Evolutionary conservation across 129 eudicot genomes (phyloP).

Genomic region (carrot (Daucus carota)): DNA sequence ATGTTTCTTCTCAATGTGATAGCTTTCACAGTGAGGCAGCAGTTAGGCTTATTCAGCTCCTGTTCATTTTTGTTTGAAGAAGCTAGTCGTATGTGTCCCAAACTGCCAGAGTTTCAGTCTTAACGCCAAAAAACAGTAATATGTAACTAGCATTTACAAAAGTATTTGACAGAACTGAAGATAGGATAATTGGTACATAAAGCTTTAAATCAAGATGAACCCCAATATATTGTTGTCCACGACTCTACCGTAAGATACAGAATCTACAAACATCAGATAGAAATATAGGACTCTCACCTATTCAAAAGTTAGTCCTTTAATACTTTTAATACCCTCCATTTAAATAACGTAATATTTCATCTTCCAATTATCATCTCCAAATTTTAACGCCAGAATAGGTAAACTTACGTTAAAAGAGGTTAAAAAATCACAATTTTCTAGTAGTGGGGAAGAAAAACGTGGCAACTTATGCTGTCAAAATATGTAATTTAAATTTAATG

Average conservation of each 20-base stretch:
- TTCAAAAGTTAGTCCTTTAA: not conserved
- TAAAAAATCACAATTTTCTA: not conserved
- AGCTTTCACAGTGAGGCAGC: not conserved
- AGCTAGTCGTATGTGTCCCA: not conserved
- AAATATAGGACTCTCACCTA: not conserved
- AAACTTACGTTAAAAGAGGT: not conserved
- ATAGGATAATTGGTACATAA: not conserved
- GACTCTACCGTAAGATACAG: not conserved
- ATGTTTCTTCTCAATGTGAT: not conserved
- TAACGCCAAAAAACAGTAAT: not conserved
- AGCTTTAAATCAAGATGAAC: not conserved
- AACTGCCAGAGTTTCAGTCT: not conserved
- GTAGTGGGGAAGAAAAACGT: not conserved
- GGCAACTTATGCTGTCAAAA: not conserved
- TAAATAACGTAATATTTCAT: too few species aligned
- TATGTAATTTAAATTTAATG: not conserved
- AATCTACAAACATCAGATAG: not conserved
- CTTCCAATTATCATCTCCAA: not conserved
- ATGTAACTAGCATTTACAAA: not conserved
- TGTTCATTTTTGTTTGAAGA: not conserved
- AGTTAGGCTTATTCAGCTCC: not conserved
- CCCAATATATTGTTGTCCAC: not conserved
- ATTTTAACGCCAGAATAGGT: not conserved
- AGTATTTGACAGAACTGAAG: not conserved
- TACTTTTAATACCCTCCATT: not conserved